A percentile compares a stretch with the other conserved stretches of the same genome.
These are phyloP conservation scores for Porogramme epimiltina DNA, from an alignment of 1,284 basidiomycete species.

Conservation along the genomic window DNA sequence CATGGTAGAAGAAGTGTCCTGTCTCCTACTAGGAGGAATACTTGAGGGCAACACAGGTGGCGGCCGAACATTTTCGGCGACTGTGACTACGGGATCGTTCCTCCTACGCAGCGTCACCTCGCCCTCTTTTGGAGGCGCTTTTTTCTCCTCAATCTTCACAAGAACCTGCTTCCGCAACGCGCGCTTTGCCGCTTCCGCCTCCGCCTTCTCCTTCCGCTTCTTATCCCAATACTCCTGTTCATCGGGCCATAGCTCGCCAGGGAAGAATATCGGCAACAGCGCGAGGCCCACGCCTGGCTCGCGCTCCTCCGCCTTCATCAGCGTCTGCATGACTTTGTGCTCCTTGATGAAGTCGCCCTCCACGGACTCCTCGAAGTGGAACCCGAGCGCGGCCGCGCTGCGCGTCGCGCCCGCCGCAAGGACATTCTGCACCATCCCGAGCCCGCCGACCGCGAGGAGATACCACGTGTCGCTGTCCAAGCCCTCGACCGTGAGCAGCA, in stretches of 20 bases:
- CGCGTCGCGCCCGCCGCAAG: constrained; percentile 23
- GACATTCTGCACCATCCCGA: constrained; percentile 29
- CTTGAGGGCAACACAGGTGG: too few species aligned
- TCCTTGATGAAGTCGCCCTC: constrained; percentile 8
- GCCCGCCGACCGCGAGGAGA: constrained; percentile 21
- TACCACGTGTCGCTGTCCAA: constrained; percentile 24
- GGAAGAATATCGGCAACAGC: constrained; percentile 25
- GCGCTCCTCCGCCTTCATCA: constrained; percentile 21
- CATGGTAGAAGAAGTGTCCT: too few species aligned
- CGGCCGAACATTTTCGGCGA: too few species aligned
- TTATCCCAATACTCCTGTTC: constrained; percentile 18
- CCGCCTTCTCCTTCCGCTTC: background rate
- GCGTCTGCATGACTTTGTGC: constrained; percentile 23
- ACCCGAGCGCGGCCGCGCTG: constrained; percentile 19
- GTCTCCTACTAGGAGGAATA: too few species aligned
- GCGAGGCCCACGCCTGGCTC: constrained; percentile 19
- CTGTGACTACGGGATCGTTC: too few species aligned
- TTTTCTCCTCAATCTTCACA: too few species aligned
- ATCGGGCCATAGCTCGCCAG: constrained; percentile 20
- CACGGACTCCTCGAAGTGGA: constrained; percentile 16
- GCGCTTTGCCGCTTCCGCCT: too few species aligned
- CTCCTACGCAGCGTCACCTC: too few species aligned
- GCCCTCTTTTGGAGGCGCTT: too few species aligned
- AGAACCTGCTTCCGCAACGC: too few species aligned
- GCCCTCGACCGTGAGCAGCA: constrained; percentile 24